Evolutionary conservation across 805 yeast species (phyloP).

Genomic region (Blastobotrys muscicola): DNA sequence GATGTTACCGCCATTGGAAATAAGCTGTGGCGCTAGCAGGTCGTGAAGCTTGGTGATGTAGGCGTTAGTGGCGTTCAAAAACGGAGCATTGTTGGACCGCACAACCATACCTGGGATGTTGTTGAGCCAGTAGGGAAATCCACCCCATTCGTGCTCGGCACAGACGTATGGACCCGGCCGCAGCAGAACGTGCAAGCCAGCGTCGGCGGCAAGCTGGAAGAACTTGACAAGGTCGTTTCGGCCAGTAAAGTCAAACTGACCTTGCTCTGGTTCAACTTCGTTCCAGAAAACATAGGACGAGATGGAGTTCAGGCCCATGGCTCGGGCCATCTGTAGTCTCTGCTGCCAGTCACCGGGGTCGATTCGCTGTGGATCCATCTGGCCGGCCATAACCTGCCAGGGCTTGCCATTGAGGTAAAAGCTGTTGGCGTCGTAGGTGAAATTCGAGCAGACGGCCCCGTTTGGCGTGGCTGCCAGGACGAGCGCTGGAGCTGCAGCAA

Average conservation of each 20-base stretch:
- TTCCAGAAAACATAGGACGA: slow-evolving; percentile 2
- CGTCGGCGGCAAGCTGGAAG: slow-evolving; percentile 4
- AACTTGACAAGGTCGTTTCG: neutral
- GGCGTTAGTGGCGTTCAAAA: neutral
- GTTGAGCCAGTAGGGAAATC: slow-evolving; percentile 3
- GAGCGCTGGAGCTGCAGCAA: too few species aligned
- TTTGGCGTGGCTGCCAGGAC: too few species aligned
- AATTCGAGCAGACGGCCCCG: neutral
- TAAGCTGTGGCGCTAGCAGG: neutral
- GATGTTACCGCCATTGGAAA: slow-evolving; percentile 3
- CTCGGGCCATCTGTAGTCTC: slow-evolving; percentile 1
- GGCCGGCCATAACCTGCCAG: slow-evolving; percentile 2
- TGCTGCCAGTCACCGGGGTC: slow-evolving; percentile 1
- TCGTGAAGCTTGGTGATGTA: slow-evolving; percentile 1
- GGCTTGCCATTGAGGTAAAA: slow-evolving; percentile 4
- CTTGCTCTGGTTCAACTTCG: slow-evolving; percentile 1
- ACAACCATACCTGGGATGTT: slow-evolving; percentile 2
- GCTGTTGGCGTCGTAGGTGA: slow-evolving; percentile 1
- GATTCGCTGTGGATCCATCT: slow-evolving; percentile 4
- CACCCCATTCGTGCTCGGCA: slow-evolving; percentile 6
- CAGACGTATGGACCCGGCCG: slow-evolving; percentile 4
- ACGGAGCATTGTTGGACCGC: slow-evolving; percentile 1
- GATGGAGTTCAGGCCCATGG: slow-evolving; percentile 5
- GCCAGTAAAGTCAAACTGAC: slow-evolving; percentile 1
- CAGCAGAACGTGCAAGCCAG: slow-evolving; percentile 2